A percentile compares a stretch with the other conserved stretches of the same genome.
phyloP scores from a whole-genome alignment of 1,139 yeast species.

The Tardiomyces blankii region DNA sequence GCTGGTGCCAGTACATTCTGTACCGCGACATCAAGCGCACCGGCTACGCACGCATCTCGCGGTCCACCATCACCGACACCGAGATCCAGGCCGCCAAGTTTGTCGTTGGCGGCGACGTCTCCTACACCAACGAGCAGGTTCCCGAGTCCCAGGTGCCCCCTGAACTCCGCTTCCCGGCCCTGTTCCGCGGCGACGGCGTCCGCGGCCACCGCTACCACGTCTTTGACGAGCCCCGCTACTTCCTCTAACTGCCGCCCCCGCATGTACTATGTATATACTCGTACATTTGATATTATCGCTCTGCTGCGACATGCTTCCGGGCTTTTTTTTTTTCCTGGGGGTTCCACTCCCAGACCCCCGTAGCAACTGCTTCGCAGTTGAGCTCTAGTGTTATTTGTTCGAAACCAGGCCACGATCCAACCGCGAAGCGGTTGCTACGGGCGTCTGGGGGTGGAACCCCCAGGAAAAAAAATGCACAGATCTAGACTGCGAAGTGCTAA shows the following conservation, averaged over 20 bases:
- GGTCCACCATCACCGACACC: constrained; percentile 93
- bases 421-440: too few species aligned
- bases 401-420: too few species aligned
- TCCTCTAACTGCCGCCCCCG: constrained; percentile 26
- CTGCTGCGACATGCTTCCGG: too few species aligned
- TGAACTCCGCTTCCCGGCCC: constrained; percentile 66
- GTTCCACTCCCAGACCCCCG: too few species aligned
- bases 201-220: constrained; percentile 93
- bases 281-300: too few species aligned
- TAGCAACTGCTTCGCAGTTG: too few species aligned
- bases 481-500: too few species aligned
- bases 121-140: constrained; percentile 42
- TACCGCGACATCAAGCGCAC: constrained; percentile 79
- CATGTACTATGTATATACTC: not conserved
- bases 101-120: constrained; percentile 42
- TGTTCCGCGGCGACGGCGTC: constrained; percentile 86
- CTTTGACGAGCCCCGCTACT: constrained; percentile 82
- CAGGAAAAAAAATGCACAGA: too few species aligned
- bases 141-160: constrained; percentile 47
- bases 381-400: too few species aligned
- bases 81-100: constrained; percentile 94
- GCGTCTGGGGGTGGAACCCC: too few species aligned
- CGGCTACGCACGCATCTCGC: constrained; percentile 87
- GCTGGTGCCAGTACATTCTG: constrained; percentile 96
- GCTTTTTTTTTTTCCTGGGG: too few species aligned